Conservation (phyloP, 345 rosid species). For the Rhodamnia rubescens region DNA sequence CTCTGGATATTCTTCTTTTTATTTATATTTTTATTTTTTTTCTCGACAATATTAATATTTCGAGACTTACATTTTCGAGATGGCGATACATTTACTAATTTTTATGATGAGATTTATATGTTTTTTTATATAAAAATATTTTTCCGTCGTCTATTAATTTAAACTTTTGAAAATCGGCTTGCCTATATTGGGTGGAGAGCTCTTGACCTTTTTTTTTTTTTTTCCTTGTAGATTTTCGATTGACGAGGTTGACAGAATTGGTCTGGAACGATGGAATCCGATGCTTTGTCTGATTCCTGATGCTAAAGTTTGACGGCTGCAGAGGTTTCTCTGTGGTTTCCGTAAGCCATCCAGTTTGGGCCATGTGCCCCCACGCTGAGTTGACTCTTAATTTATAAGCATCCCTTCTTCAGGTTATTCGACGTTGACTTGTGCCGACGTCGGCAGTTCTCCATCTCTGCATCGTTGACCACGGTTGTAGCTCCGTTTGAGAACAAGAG, state of each 20-base stretch:
- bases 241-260: background rate
- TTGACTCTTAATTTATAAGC: background rate
- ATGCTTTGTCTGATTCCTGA: background rate
- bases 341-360: background rate
- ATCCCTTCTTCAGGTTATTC: background rate
- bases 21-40: background rate
- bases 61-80: accelerated
- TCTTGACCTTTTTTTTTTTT: background rate
- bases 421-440: background rate
- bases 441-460: background rate
- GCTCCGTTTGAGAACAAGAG: no score
- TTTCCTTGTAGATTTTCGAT: background rate
- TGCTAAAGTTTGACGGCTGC: background rate
- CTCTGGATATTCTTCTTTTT: background rate
- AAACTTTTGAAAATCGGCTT: no score
- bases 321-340: background rate
- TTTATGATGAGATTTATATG: background rate
- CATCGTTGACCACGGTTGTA: background rate
- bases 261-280: background rate
- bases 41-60: background rate
- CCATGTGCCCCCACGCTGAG: background rate
- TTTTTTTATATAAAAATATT: background rate
- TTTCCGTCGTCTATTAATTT: background rate
- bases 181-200: no score
- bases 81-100: background rate